phyloP scores from a whole-genome alignment of 2,329 filamentous ascomycete species.

The Cephalotrichum gorgonifer region DNA sequence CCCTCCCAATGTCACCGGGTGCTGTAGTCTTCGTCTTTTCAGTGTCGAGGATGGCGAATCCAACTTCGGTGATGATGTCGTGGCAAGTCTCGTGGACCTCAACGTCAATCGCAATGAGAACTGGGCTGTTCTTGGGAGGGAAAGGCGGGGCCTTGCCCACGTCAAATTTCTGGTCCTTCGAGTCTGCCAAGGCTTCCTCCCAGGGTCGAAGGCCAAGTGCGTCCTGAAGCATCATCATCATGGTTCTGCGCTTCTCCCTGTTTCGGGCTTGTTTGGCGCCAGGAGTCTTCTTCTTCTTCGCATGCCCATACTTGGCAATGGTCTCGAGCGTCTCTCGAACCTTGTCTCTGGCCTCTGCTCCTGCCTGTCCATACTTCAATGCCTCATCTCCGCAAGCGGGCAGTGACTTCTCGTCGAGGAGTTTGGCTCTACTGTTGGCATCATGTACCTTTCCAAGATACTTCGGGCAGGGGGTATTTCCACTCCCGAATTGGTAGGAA shows the following conservation, averaged over 20 bases:
- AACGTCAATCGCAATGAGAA: conserved; percentile 73
- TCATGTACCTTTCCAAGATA: conserved; percentile 39
- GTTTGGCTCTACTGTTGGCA: conserved; percentile 18
- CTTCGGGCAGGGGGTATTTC: conserved; percentile 52
- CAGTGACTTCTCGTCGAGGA: not conserved
- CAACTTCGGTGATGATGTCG: conserved; percentile 70
- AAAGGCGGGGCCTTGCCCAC: not conserved
- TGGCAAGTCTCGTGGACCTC: conserved; percentile 67
- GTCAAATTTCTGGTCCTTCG: not conserved
- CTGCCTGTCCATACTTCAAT: not conserved
- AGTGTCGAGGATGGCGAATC: conserved; percentile 73
- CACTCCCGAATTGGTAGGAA: conserved; percentile 48
- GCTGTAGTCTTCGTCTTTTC: conserved; percentile 35
- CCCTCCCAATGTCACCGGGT: conserved; percentile 49
- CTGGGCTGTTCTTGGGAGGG: conserved; percentile 11
- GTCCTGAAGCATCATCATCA: conserved; percentile 54
- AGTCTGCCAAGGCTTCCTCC: not conserved
- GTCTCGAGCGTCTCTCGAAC: not conserved
- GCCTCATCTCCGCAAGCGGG: not conserved
- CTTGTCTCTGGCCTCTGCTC: not conserved
- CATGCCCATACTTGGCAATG: not conserved
- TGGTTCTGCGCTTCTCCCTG: conserved; percentile 28
- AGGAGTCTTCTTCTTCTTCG: not conserved
- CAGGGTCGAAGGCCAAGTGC: conserved; percentile 52
- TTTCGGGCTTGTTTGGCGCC: not conserved